These are phyloP conservation scores for Podaxis mareebaensis DNA, from an alignment of 768 basidiomycete genomes.

Conservation along the genomic window DNA sequence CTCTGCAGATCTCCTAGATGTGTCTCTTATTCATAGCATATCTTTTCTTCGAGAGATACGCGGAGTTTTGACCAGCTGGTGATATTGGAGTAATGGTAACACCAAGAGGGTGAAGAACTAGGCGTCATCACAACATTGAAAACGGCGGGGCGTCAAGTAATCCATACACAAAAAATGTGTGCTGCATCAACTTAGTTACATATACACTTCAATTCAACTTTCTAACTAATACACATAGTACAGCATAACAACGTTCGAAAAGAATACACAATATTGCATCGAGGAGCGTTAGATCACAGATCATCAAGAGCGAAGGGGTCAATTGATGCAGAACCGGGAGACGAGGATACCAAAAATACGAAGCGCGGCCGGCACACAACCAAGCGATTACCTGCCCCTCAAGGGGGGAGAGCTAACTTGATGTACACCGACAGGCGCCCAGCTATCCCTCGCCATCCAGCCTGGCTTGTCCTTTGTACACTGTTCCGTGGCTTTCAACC, in stretches of 20 bases:
- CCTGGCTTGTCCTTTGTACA: constrained; percentile 14
- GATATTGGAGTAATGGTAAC: no score
- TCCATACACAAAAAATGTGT: not conserved
- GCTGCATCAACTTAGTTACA: not conserved
- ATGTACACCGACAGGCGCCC: not conserved
- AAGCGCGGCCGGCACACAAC: not conserved
- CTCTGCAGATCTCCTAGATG: no score
- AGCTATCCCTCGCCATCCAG: constrained; percentile 7
- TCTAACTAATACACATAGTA: not conserved
- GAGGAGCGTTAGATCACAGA: not conserved
- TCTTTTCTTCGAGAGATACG: no score
- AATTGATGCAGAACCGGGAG: not conserved
- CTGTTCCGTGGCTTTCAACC: constrained; percentile 12
- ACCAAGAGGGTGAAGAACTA: no score
- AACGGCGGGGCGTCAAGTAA: no score
- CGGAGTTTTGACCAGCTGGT: no score
- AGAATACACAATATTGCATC: not conserved
- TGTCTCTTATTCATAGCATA: no score
- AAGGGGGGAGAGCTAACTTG: not conserved
- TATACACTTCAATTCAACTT: not conserved
- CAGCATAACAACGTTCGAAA: not conserved
- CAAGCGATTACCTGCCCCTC: not conserved
- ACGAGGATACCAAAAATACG: not conserved
- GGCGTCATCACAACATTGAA: no score
- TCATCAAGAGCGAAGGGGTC: not conserved